phyloP scores from a whole-genome alignment of 305 asterid genomes.

The Fraxinus dipetala region DNA sequence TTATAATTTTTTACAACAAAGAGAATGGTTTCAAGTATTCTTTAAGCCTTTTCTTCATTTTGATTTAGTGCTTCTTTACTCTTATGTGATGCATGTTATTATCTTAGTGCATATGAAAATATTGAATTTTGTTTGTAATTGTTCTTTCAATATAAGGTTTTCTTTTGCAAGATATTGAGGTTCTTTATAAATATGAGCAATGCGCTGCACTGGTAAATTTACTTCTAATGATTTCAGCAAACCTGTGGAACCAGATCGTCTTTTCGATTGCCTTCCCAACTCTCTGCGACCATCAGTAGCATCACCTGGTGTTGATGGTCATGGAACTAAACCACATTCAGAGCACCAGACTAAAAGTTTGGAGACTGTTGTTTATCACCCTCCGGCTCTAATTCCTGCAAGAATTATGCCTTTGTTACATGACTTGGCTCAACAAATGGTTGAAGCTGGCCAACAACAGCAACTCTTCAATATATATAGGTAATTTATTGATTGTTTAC shows the following conservation, averaged over 20 bases:
- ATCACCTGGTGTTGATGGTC: slow-evolving; percentile 53
- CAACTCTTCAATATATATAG: slow-evolving; percentile 65
- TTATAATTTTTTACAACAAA: neutral
- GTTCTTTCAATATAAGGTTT: neutral
- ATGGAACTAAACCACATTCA: slow-evolving; percentile 41
- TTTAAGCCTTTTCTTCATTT: neutral
- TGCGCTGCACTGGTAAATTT: slow-evolving; percentile 8
- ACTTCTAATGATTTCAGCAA: slow-evolving; percentile 55
- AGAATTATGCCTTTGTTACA: slow-evolving; percentile 73
- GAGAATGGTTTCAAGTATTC: neutral
- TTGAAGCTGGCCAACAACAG: slow-evolving; percentile 75
- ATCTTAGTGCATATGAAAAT: neutral
- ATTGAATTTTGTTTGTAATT: neutral
- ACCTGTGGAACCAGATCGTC: slow-evolving; percentile 90
- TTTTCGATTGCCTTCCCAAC: slow-evolving; percentile 82
- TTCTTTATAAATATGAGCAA: neutral
- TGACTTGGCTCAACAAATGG: slow-evolving; percentile 63
- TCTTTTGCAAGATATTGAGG: slow-evolving; percentile 14
- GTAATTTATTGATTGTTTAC: slow-evolving; percentile 30
- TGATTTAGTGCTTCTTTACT: neutral
- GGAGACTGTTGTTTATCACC: slow-evolving; percentile 59
- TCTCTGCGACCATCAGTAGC: slow-evolving; percentile 66
- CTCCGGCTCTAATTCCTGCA: slow-evolving; percentile 73
- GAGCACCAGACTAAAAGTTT: slow-evolving; percentile 54
- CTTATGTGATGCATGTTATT: neutral